phyloP scores from a whole-genome alignment of 192 early-diverging fungal genomes.

The Backusella tuberculispora region DNA sequence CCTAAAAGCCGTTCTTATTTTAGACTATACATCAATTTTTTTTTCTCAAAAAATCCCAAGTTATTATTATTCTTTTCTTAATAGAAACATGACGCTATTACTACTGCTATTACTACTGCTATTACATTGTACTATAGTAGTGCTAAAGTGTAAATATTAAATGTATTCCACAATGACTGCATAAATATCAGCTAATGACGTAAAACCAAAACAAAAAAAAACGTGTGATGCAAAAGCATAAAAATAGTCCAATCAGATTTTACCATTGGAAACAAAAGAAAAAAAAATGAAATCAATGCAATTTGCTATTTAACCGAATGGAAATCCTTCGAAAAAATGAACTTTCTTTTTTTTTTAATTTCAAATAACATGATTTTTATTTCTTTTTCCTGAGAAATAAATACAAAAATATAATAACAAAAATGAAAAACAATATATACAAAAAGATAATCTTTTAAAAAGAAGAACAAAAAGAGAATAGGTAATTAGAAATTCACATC shows the following conservation, averaged over 20 bases:
- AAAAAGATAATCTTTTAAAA: background rate
- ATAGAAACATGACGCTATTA: too few species aligned
- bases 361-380: background rate
- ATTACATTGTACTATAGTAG: too few species aligned
- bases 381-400: background rate
- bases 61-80: too few species aligned
- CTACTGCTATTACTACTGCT: too few species aligned
- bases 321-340: background rate
- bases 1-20: too few species aligned
- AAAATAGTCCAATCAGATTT: constrained; percentile 1
- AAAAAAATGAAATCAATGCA: background rate
- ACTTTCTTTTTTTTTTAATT: background rate
- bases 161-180: too few species aligned
- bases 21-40: too few species aligned
- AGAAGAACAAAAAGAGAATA: background rate
- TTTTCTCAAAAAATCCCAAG: too few species aligned
- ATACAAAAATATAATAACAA: background rate
- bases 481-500: background rate
- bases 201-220: background rate
- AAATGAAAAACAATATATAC: constrained; percentile 10
- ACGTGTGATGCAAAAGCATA: background rate
- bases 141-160: too few species aligned
- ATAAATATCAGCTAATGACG: too few species aligned
- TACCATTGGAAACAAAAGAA: background rate
- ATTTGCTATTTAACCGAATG: background rate